Base-by-base conservation (phyloP, 2,329 filamentous ascomycete species). In the Alternaria sp. region DNA sequence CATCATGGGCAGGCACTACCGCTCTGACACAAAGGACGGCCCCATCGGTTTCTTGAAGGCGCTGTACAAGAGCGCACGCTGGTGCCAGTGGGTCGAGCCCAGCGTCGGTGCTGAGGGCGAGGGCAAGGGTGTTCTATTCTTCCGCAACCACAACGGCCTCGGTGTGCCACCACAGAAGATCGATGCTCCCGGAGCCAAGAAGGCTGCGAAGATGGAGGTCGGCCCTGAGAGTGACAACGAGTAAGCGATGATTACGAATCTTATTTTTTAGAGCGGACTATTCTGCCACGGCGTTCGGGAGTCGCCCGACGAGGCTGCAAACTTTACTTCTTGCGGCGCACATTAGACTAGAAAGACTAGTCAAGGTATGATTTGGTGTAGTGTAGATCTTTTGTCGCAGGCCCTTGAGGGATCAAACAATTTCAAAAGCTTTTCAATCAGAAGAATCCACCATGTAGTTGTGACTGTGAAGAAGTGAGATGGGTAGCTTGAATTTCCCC, bases 11-110 rank as follows among this genome's bases (percentile, higher is more conserved):
- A 86, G 87, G 76, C 96, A 99, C 87, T 99, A 99, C 86, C 93
- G 94, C 69, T 85, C 91, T 56, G 91, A 99, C 73, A 90, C 89
- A 65, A 81, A 88, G 80, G 93, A 86, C 60, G 96, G 96, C 50
- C 83, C 91, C 40, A 51, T 76, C 47, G 96, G 96, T 51, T 99
- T 99, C 87, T 79, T 99, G 77, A 87, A 87, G 80, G 89, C 92
- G 72, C 83, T 99, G 79, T 99, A 89, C 88, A 91, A 83, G 71
- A 92, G 88, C 74, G 89, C 92, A 46, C 89, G 96, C 66, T 89
- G 87, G 89, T 99, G 96, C 88, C 93, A 98, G 82, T 99, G 93
- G 93, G 94, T 99, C 67, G 96, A 99, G 89, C 93, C 94, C 59
- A 93, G 89, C 76, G 91, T 89, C 73, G 93, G 89, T 57, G 92